Percentiles rank a stretch among this genome's conserved stretches.
Conservation (phyloP, 768 basidiomycete genomes). For the Mycena olivaceomarginata region DNA sequence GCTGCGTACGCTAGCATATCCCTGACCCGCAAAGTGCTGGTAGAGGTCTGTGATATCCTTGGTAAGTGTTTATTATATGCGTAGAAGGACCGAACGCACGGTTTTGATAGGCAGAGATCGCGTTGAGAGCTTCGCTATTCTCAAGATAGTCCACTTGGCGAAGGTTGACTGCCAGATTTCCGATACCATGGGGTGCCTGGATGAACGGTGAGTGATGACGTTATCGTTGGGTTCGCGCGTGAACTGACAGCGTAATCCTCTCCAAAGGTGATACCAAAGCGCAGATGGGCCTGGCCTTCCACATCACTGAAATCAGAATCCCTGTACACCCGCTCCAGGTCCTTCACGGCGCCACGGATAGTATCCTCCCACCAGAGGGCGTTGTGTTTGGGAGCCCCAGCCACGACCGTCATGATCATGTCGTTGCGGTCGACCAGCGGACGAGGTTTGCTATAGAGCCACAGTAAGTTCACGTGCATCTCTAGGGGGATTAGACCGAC, state of each 20-base stretch:
- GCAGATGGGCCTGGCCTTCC: neutral
- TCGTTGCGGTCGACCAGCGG: neutral
- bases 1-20: neutral
- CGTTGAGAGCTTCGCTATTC: neutral
- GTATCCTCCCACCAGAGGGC: neutral
- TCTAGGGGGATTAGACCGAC: neutral
- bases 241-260: constrained; percentile 3
- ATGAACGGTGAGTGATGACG: no score
- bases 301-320: neutral
- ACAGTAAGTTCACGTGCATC: neutral
- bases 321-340: neutral
- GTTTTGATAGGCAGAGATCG: neutral
- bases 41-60: neutral
- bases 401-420: neutral
- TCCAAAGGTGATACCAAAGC: neutral
- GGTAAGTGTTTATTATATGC: neutral
- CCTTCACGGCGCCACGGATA: neutral
- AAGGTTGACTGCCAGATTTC: neutral
- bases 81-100: neutral
- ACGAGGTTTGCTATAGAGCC: neutral
- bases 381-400: neutral
- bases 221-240: no score
- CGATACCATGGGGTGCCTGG: neutral
- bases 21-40: neutral
- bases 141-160: neutral